Evolutionary conservation across 169 alveolate species (phyloP).

Genomic region (Plasmodium blacklocki): DNA sequence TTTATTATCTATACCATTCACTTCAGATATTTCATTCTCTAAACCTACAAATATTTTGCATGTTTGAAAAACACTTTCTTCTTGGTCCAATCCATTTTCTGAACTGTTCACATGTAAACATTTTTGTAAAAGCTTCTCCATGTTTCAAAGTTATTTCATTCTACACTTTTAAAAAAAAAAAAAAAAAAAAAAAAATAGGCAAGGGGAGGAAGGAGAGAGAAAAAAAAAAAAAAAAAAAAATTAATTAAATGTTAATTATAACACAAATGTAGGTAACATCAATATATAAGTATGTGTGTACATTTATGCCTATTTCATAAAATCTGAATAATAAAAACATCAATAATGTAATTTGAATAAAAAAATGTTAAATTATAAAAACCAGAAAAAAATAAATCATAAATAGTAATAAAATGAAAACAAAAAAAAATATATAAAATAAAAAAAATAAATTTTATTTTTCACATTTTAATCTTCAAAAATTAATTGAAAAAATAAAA

Average conservation of each 20-base stretch:
- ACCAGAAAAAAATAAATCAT: too few species aligned
- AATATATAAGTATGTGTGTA: too few species aligned
- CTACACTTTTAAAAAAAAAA: conserved; percentile 1
- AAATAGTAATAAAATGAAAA: too few species aligned
- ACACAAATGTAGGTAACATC: too few species aligned
- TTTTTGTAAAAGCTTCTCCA: conserved; percentile 36
- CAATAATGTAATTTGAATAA: too few species aligned
- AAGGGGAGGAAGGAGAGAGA: neutral
- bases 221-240: neutral
- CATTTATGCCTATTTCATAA: too few species aligned
- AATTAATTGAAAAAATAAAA: too few species aligned
- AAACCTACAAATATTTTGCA: conserved; percentile 24
- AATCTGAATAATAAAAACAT: too few species aligned
- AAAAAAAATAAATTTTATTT: too few species aligned
- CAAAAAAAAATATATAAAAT: too few species aligned
- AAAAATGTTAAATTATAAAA: too few species aligned
- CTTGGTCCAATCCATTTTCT: conserved; percentile 6
- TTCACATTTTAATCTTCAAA: too few species aligned
- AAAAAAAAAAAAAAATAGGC: neutral
- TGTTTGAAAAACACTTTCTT: conserved; percentile 40
- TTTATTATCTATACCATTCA: conserved; percentile 19
- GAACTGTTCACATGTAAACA: conserved; percentile 18
- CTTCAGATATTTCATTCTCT: conserved; percentile 12
- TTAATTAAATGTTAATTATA: neutral
- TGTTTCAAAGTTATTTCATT: conserved; percentile 1